Conservation (phyloP, 805 yeast genomes). For the Brettanomyces anomalus region DNA sequence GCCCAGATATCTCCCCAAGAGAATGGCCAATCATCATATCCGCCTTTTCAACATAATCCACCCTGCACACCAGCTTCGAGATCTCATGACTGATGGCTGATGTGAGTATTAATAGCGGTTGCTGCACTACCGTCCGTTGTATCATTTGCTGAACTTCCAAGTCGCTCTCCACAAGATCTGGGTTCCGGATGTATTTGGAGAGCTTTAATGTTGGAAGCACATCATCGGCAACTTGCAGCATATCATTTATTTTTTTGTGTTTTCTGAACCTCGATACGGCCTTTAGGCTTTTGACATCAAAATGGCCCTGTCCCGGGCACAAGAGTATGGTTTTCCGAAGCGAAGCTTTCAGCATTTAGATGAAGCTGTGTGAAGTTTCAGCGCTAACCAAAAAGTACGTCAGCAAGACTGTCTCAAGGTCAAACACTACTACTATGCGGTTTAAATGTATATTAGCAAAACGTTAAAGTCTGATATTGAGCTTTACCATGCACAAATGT, state of each 20-base stretch:
- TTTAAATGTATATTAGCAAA: no score
- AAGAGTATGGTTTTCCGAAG: slow-evolving; percentile 6
- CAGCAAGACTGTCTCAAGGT: no score
- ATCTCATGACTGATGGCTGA: slow-evolving; percentile 17
- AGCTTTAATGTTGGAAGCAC: slow-evolving; percentile 13
- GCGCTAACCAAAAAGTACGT: no score
- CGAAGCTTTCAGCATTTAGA: no score
- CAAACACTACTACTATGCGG: no score
- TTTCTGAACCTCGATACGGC: slow-evolving; percentile 6
- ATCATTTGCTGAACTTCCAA: slow-evolving; percentile 3
- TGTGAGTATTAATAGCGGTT: slow-evolving; percentile 22
- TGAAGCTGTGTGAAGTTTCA: no score
- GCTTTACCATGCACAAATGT: no score
- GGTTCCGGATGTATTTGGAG: slow-evolving; percentile 11
- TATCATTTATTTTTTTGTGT: slow-evolving; percentile 5
- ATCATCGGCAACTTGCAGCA: slow-evolving; percentile 14
- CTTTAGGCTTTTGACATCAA: slow-evolving; percentile 9
- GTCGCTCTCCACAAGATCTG: slow-evolving; percentile 3
- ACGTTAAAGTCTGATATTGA: no score
- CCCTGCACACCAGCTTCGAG: slow-evolving; percentile 8
- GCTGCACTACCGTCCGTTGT: slow-evolving; percentile 23
- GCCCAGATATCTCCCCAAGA: slow-evolving; percentile 25
- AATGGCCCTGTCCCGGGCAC: slow-evolving; percentile 26
- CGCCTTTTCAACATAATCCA: slow-evolving; percentile 13
- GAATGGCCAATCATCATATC: slow-evolving; percentile 27